Conservation (phyloP, 768 basidiomycete species). For the Mycena epipterygia region DNA sequence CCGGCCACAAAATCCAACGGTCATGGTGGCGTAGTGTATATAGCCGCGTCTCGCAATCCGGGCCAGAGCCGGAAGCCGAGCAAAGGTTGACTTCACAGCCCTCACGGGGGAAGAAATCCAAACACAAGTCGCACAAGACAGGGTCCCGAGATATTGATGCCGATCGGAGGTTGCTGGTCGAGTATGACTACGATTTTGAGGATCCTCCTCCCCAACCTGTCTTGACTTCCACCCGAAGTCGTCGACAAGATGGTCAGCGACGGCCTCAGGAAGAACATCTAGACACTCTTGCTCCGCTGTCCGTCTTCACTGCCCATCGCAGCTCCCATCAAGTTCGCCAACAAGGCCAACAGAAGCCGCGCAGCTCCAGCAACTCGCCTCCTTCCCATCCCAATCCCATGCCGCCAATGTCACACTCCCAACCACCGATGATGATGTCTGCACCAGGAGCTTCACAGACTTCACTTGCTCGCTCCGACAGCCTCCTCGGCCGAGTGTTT, state of each 20-base stretch:
- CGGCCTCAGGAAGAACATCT: constrained; percentile 24
- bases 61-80: constrained; percentile 47
- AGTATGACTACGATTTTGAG: constrained; percentile 47
- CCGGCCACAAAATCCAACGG: constrained; percentile 46
- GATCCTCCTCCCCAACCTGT: constrained; percentile 57
- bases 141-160: constrained; percentile 35
- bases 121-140: constrained; percentile 22
- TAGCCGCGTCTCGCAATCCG: constrained; percentile 62
- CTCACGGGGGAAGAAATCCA: constrained; percentile 31
- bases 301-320: constrained; percentile 31
- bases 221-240: constrained; percentile 37
- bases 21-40: constrained; percentile 75
- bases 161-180: constrained; percentile 33
- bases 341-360: constrained; percentile 15
- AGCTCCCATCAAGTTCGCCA: constrained; percentile 33
- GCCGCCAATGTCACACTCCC: background rate
- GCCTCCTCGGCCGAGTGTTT: constrained; percentile 45
- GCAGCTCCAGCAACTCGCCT: constrained; percentile 5
- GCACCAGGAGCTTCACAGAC: background rate
- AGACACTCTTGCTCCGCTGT: constrained; percentile 37
- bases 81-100: constrained; percentile 27
- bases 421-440: constrained; percentile 8
- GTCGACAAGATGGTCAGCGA: constrained; percentile 13
- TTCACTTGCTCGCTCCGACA: constrained; percentile 36
- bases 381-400: background rate